Percentiles rank a stretch among this genome's conserved stretches.
These are phyloP conservation scores for Xylaria venustula DNA, from an alignment of 495 filamentous ascomycete genomes.

Conservation along the genomic window DNA sequence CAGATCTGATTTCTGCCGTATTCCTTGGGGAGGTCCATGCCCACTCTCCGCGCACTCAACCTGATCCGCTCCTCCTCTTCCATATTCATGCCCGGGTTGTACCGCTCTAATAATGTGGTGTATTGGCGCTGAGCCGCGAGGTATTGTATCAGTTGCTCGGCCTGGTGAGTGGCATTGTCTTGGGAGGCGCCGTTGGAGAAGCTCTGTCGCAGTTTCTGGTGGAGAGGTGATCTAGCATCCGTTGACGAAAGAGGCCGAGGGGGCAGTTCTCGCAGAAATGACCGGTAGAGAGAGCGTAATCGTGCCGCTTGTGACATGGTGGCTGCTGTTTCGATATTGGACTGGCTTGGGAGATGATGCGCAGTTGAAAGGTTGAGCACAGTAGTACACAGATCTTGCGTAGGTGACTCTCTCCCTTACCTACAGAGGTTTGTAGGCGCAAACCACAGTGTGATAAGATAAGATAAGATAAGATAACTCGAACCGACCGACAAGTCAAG, in stretches of 20 bases:
- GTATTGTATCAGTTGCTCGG: constrained; percentile 76
- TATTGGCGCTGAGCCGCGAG: constrained; percentile 81
- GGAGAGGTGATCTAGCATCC: constrained; percentile 55
- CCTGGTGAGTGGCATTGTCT: constrained; percentile 51
- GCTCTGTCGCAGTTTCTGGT: constrained; percentile 58
- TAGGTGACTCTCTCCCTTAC: no score
- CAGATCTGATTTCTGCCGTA: constrained; percentile 23
- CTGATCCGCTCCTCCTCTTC: constrained; percentile 81
- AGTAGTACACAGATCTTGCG: no score
- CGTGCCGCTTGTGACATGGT: constrained; percentile 40
- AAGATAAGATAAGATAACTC: constrained; percentile 5
- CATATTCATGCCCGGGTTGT: constrained; percentile 87
- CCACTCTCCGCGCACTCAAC: constrained; percentile 82
- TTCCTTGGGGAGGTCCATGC: constrained; percentile 76
- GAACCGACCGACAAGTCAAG: neutral
- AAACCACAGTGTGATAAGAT: neutral
- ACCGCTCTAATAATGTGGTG: constrained; percentile 74
- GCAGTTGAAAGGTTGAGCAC: neutral
- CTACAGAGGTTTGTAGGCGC: no score
- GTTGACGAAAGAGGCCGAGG: constrained; percentile 55
- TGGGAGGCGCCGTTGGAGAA: constrained; percentile 35
- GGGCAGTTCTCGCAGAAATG: constrained; percentile 88
- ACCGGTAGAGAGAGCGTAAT: constrained; percentile 80
- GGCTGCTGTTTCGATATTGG: neutral
- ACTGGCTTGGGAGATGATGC: neutral